phyloP scores from a whole-genome alignment of 345 rosid genomes.

The Syzygium aromaticum region DNA sequence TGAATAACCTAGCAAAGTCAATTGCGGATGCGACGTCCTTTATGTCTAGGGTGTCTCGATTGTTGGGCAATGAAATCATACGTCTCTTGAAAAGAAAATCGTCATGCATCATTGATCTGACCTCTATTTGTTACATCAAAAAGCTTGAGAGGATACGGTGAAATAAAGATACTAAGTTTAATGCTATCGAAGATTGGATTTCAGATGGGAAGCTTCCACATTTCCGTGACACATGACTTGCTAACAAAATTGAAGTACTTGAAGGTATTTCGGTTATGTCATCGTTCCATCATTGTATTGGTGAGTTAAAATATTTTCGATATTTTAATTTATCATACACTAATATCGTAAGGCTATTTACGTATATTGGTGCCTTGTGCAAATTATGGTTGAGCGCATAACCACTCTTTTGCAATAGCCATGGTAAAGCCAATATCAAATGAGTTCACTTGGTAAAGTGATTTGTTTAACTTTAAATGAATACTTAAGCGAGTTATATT shows the following conservation, averaged over 20 bases:
- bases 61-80: neutral
- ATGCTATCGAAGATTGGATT: neutral
- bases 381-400: neutral
- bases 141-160: neutral
- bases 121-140: neutral
- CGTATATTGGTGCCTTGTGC: neutral
- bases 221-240: neutral
- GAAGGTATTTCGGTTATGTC: neutral
- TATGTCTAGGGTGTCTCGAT: neutral
- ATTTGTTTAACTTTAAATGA: neutral
- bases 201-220: neutral
- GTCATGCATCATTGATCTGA: neutral
- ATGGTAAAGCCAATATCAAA: neutral
- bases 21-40: neutral
- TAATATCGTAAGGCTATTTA: neutral
- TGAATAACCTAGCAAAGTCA: neutral
- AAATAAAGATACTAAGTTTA: neutral
- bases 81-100: neutral
- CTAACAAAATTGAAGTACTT: neutral
- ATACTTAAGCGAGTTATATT: neutral
- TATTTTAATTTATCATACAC: neutral
- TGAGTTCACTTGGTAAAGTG: neutral
- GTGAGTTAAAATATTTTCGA: neutral
- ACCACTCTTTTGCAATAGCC: neutral
- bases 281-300: neutral